Evolutionary conservation across 768 basidiomycete species (phyloP), one percentile per base, ranked within the genome.

Genomic region (Sutorius australiensis): DNA sequence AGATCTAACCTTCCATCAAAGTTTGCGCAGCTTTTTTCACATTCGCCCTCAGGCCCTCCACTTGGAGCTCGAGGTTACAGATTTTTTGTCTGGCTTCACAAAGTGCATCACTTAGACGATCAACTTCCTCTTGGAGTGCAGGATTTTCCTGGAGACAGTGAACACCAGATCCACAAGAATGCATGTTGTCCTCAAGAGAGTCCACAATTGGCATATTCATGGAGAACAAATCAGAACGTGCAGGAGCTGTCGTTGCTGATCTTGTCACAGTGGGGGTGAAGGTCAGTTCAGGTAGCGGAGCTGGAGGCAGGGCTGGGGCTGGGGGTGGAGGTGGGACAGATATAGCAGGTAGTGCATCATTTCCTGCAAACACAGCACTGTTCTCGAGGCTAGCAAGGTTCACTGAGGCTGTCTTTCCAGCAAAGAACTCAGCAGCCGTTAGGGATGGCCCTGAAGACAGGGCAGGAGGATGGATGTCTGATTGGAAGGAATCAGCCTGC

Each of bases 401-500:
- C 10, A 84, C 79, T n/a, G 83, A 71, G 3, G 86, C 81, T 11
- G 77, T 78, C 73, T 95, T 95, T 44, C 94, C 93, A 11, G 78
- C 72, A 73, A 98, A 92, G 76, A 90, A 98, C 61, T 97, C 92
- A 54, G 82, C 76, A 9, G 95, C 88, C 17, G 81, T 76, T 44
- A 95, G 79, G 6, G 91, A 82, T 14, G 93, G 81, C 63, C 95
- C 89, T 51, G 78, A 69, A 6, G 92, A 91, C 0, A 84, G 84
- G 0, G 93, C 95, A 9, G 92, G 90, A 5, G 95, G 95, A 78
- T 83, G 98, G 69, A 98, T 95, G 70, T 98, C 95, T 13, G 92
- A 86, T 71, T 98, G 95, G 90, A 98, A 98, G 5, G 86, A 84
- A 53, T 98, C 94, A 36, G 94, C 81, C 90, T 92, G 67, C 3